Base-by-base conservation (phyloP, 495 filamentous ascomycete species). In the Neurospora pannonica region DNA sequence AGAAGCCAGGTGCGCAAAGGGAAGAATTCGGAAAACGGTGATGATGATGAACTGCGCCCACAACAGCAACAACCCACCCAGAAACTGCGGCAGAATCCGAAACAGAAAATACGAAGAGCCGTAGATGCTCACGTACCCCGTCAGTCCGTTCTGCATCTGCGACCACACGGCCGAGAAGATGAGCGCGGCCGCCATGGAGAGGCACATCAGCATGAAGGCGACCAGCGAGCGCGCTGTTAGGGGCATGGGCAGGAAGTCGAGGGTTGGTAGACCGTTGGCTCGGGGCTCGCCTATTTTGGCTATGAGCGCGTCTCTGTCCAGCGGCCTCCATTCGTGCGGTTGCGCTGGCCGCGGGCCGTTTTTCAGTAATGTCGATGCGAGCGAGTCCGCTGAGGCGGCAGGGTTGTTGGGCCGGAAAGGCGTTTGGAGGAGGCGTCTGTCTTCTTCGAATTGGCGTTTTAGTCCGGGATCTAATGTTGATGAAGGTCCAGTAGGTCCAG, bases 61-160 rank as follows among this genome's bases (percentile, higher is more conserved):
- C 13, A 97, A 79, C 36, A 95, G 83, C 19, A 97, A 82, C n/a
- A 90, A 75, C 1, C 88, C 87, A 3, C 90, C 93, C n/a, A 96
- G 75, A 1, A 97, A 83, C 73, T 93, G 93, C 5, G 94, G 94
- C 8, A 97, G 80, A 78, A 94, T 94, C 74, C 93, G 87, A 79
- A 97, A 92, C 71, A 97, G 83, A 80, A 97, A 97, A 79, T 97
- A 97, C n/a, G 89, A 87, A 10, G 84, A 83, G 34, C 89, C 91
- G 70, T 90, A 90, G 69, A 91, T 90, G 72, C 86, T 85, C 28
- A 81, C 81, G 81, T 94, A 97, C 11, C 83, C 77, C 81, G 88
- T 89, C 7, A 97, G 79, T 0, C 94, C 93, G 10, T 85, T 76
- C 72, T 91, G 87, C 6, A 82, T 77, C 31, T 85, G 82, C 5